Evolutionary conservation across 2,329 filamentous ascomycete genomes (phyloP), one percentile per base, ranked within the genome.

Genomic region (Diaporthe vaccinii): DNA sequence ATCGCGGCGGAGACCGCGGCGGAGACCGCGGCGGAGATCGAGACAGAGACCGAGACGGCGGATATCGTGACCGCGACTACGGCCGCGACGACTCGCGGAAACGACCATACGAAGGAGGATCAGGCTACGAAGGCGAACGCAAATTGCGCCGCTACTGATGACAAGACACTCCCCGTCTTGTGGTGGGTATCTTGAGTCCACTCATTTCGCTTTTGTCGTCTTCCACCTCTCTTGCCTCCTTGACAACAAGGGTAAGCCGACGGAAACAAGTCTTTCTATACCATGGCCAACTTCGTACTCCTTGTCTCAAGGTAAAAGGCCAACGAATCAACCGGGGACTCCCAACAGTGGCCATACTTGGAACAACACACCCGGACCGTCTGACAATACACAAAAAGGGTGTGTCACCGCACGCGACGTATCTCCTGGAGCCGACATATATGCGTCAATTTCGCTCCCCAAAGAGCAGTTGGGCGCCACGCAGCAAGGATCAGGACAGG

Each of bases 101-200:
- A 88, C 91, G 93, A 82, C 89, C 92, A 71, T 95, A 94, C 84
- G 95, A 97, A 71, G 93, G 93, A 81, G 92, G 92, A 82, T 76
- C 76, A 31, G 90, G 91, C 78, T 93, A 96, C 85, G 95, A 98
- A 82, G 96, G 98, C 84, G 90, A 91, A 68, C 85, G 90, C 75
- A 93, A 93, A 84, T 82, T 92, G 77, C 90, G 91, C 78, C 90
- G 91, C 78, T 93, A 93, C 85, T 92, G 86, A 76, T 75, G 28
- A 86, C 82, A 82, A 82, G 82, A 83, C 82, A 80, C 77, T 57
- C 74, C 62, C 76, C 77, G 81, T 84, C 82, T 84, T 84, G 83
- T 82, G 85, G 87, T 89, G 86, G 87, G 87, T 88, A 86, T 87
- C 82, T 75, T 72, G 73, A 76, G 72, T 78, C 76, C 73, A 79